Evolutionary conservation across 1,284 basidiomycete species (phyloP).

Genomic region (Sporisorium iseilematis-ciliati): DNA sequence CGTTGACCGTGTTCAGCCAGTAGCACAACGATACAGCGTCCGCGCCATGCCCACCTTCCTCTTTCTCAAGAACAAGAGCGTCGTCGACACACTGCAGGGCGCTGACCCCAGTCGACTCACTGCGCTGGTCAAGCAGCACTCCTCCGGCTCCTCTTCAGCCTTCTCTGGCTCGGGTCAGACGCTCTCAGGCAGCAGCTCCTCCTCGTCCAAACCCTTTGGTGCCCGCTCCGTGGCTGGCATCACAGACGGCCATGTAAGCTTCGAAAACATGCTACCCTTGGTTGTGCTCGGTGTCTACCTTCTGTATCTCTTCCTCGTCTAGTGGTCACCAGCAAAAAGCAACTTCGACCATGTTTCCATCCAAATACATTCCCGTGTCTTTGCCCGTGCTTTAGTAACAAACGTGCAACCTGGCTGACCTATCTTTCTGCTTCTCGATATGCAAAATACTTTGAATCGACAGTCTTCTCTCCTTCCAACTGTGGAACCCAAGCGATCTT

Average conservation of each 20-base stretch:
- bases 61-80: slow-evolving; percentile 71
- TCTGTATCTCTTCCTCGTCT: slow-evolving; percentile 46
- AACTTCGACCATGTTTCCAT: slow-evolving; percentile 13
- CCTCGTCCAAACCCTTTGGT: slow-evolving; percentile 33
- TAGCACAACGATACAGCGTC: slow-evolving; percentile 71
- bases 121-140: slow-evolving; percentile 59
- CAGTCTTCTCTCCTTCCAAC: slow-evolving; percentile 75
- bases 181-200: slow-evolving; percentile 38
- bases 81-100: slow-evolving; percentile 66
- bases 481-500: slow-evolving; percentile 76
- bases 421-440: background rate
- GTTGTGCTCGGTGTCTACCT: slow-evolving; percentile 51
- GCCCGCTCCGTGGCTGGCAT: slow-evolving; percentile 32
- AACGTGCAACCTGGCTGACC: slow-evolving; percentile 29
- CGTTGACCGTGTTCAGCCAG: slow-evolving; percentile 70
- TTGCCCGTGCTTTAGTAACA: slow-evolving; percentile 1
- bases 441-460: background rate
- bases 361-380: slow-evolving; percentile 12
- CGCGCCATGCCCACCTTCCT: slow-evolving; percentile 73
- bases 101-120: slow-evolving; percentile 57
- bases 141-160: slow-evolving; percentile 42
- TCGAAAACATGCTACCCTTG: slow-evolving; percentile 53
- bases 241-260: slow-evolving; percentile 53
- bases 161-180: slow-evolving; percentile 56
- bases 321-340: slow-evolving; percentile 14